Evolutionary conservation across 768 basidiomycete genomes (phyloP), one percentile per base, ranked within the genome.

Genomic region (Mycena venus): DNA sequence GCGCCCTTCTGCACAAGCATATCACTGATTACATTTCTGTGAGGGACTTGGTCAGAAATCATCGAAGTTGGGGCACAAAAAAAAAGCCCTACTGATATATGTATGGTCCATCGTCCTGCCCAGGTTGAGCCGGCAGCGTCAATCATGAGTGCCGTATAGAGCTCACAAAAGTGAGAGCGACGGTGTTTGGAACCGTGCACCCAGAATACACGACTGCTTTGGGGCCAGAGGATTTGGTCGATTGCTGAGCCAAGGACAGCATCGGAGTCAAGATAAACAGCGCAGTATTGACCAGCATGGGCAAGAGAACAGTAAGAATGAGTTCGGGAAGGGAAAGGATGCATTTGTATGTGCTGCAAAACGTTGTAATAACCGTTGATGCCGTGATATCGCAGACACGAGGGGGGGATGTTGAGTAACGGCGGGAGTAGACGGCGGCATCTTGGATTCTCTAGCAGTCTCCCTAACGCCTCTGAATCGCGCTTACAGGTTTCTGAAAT

Each of bases 81-180:
- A n/a, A n/a, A 11, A 23, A n/a, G 77, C 67, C 12, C 68, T 34
- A 29, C 64, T n/a, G 17, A 34, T 78, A 79, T 32, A 70, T 44
- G 36, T 69, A 79, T 4, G 81, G 81, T 4, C 81, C 81, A 55
- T 82, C 81, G 56, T 82, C 81, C 80, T 81, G 44, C 15, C 53
- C 47, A 51, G 14, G 42, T 4, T 53, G 4, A 53, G n/a, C 8
- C 14, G 27, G 17, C 12, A 69, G 23, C n/a, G 23, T 31, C 12
- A 36, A 12, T 40, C 25, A 25, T 29, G 47, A 36, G 63, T 29
- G n/a, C 25, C 27, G 9, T 23, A 27, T n/a, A 23, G 23, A 14
- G 19, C 44, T 9, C 34, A 68, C 66, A 21, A 68, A 68, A 17
- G 66, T 68, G 40, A 68, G 53, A 7, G 66, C 66, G 27, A 51